phyloP scores from a whole-genome alignment of 768 basidiomycete genomes.

The Lentinus tigrinus region DNA sequence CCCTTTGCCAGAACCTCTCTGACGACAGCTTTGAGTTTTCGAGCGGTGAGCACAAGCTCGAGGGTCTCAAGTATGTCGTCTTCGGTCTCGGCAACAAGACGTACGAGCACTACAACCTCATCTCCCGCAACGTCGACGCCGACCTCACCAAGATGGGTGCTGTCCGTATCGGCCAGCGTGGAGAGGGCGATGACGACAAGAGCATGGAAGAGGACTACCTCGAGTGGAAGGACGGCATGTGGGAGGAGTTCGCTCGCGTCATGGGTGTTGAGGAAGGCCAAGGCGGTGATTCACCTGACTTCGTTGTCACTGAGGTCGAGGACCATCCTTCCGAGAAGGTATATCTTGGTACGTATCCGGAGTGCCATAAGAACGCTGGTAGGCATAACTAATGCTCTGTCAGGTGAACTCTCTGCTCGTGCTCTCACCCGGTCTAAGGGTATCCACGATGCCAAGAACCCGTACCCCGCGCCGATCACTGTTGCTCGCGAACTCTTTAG shows the following conservation, averaged over 20 bases:
- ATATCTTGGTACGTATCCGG: slow-evolving; percentile 68
- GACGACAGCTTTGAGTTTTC: slow-evolving; percentile 88
- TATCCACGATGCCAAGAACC: slow-evolving; percentile 98
- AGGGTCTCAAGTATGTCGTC: slow-evolving; percentile 90
- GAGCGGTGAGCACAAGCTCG: slow-evolving; percentile 70
- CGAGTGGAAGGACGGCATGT: slow-evolving; percentile 99
- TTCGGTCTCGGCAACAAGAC: slow-evolving; percentile 92
- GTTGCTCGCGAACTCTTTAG: slow-evolving; percentile 83
- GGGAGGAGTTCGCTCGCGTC: slow-evolving; percentile 79
- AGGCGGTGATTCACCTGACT: slow-evolving; percentile 93
- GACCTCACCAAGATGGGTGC: slow-evolving; percentile 79
- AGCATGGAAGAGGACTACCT: slow-evolving; percentile 99
- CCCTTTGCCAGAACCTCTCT: slow-evolving; percentile 88
- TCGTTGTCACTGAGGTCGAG: slow-evolving; percentile 81
- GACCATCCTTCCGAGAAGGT: slow-evolving; percentile 83
- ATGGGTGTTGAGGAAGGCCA: slow-evolving; percentile 95
- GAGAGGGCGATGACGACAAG: slow-evolving; percentile 99
- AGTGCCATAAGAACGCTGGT: background rate
- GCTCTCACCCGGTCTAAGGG: slow-evolving; percentile 92
- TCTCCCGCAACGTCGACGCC: slow-evolving; percentile 76
- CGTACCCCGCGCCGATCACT: slow-evolving; percentile 82
- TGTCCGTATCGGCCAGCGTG: slow-evolving; percentile 79
- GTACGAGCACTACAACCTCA: slow-evolving; percentile 95
- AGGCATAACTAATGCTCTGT: slow-evolving; percentile 14
- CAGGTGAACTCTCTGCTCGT: slow-evolving; percentile 93